Evolutionary conservation across 2,329 filamentous ascomycete species (phyloP), one percentile per base, ranked within the genome.

Genomic region (Pseudocercospora pini-densiflorae): DNA sequence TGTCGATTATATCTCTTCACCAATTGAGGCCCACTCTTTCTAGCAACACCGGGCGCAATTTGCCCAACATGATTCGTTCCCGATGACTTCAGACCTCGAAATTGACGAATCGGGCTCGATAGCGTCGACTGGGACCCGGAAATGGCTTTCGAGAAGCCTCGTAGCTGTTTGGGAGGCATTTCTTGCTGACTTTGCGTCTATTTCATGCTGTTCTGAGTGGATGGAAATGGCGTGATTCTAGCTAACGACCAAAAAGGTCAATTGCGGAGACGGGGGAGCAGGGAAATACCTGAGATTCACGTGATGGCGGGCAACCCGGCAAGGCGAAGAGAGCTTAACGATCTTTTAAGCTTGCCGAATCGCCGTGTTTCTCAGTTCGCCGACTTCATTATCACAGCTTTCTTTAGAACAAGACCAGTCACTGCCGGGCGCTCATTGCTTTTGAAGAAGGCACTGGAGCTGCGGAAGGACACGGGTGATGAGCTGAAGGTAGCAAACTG

Each of bases 21-120:
- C 59, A 63, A 3, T 55, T 61, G 23, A 33, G 47, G 49, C 61
- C 63, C 68, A 64, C 62, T 67, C 68, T 70, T 67, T 47, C 68
- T 49, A 27, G 43, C 49, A 24, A 16, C 64, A 45, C 61, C 70
- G 64, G 68, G 64, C 70, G 68, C 68, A 68, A 68, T 71, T 58
- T 69, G 61, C 14, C 49, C 58, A 29, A 65, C 53, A 43, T 63
- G 63, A 65, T 64, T 68, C 66, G 66, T 58, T 51, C 61, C 59
- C 62, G 66, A 64, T 62, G 64, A 66, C 33, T 60, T 62, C 14
- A 24, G 60, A 33, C 61, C 62, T n/a, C 33, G 31, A 55, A 36
- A 57, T 24, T 21, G 61, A 54, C 66, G 55, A 62, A 65, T 69
- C 66, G 63, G 65, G n/a, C 31, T 27, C 53, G 45, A 45, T 33